phyloP scores from a whole-genome alignment of 257 asterid genomes.

The Thymus mandschuricus region DNA sequence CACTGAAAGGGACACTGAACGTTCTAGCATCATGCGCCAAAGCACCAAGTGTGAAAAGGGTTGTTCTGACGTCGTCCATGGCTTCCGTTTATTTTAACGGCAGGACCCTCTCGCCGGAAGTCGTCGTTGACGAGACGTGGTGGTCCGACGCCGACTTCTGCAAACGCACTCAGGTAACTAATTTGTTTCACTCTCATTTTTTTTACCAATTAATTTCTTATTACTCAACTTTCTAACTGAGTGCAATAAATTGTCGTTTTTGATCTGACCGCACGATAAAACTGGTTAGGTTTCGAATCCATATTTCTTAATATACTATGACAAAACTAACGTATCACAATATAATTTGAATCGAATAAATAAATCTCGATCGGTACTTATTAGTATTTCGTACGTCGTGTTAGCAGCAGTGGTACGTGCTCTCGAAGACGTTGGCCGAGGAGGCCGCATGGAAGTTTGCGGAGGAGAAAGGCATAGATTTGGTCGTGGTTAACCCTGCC shows the following conservation, averaged over 20 bases:
- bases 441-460: neutral
- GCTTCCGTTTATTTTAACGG: conserved; percentile 1
- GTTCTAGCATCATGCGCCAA: neutral
- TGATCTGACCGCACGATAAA: too few species aligned
- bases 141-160: neutral
- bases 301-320: too few species aligned
- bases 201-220: too few species aligned
- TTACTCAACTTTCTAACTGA: too few species aligned
- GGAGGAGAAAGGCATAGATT: neutral
- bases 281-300: too few species aligned
- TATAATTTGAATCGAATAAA: too few species aligned
- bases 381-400: too few species aligned
- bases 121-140: neutral
- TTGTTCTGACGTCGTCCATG: neutral
- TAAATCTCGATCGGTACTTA: too few species aligned
- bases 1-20: neutral
- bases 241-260: too few species aligned
- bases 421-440: neutral
- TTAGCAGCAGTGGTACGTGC: neutral
- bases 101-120: neutral
- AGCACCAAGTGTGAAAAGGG: neutral
- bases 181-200: too few species aligned
- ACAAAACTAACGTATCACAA: too few species aligned
- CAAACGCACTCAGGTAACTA: neutral
- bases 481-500: neutral